Base-by-base conservation (phyloP, 202 grass and related monocot genomes). In the Saccharum hybrid region DNA sequence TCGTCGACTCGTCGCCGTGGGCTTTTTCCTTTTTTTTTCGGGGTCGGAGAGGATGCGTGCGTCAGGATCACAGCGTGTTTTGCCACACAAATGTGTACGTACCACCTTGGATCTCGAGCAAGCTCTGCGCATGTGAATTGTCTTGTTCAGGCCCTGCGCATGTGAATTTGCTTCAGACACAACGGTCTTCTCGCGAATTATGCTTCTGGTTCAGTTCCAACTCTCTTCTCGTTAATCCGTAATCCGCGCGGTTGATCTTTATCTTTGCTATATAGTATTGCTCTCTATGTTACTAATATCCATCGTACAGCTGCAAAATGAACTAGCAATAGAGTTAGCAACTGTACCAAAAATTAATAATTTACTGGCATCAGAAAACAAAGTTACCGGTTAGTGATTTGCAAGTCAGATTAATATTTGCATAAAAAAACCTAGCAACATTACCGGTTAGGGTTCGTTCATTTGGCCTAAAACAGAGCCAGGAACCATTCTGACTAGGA, bases 401-500 rank as follows among this genome's bases (percentile, higher is more conserved):
- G 65, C 48, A 64, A 84, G 80, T 57, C 48, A 86, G 46, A 14
- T 84, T 66, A 74, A 81, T 9, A 71, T 63, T 57, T 60, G 79
- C 51, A 81, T 16, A 21, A 76, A 87, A n/a, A 87, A 85, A 77
- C 43, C 51, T 78, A 72, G 74, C 69, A 94, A 95, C 95, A 93
- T 98, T 98, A 98, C 96, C 92, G 82, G 89, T 90, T 84, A 98
- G 26, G 1, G 26, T 26, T 26, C 26, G 26, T 26, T 26, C 26
- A 26, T 26, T 26, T 26, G 26, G 26, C 26, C 26, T 26, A 26
- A 26, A 26, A 26, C 26, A 26, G 26, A 26, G 26, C 26, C 26
- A 26, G 26, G 26, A 26, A 26, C 26, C 26, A 26, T 26, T 26
- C 26, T 1, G 26, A 26, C 26, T 26, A 26, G 26, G 26, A 1